Base-by-base conservation (phyloP, 2,329 filamentous ascomycete species). In the Penicillium brevicompactum region DNA sequence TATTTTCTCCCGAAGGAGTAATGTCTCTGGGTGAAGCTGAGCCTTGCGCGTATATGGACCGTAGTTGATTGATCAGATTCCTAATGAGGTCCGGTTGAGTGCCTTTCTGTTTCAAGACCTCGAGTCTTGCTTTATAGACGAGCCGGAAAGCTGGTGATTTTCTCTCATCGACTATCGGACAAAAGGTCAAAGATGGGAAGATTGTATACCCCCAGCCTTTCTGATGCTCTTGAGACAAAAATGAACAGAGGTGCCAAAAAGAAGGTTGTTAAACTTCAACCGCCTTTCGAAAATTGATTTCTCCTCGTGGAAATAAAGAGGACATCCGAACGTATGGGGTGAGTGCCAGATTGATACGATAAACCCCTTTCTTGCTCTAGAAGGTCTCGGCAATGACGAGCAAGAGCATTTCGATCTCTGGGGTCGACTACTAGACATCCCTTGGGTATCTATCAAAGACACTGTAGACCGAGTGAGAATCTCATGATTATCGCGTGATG, bases 201-300 rank as follows among this genome's bases (percentile, higher is more conserved):
- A 46, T 46, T 46, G 43, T 30, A n/a, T 46, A 46, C 10, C 43
- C 43, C 43, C 43, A 30, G 21, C 43, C 22, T 30, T 21, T 46
- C 43, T 46, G 43, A 46, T 46, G 22, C 43, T 46, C 21, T 46
- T 46, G 8, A 46, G 18, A 46, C 43, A 46, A 46, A 46, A 46
- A 14, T 30, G 43, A 46, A 46, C 16, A 21, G 43, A 46, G 18
- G 21, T 46, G 43, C 43, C 22, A 14, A 46, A 46, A 3, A 46
- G 14, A 16, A 1, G 22, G 43, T 24, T 46, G 7, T 14, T 27
- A 27, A 31, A 46, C 14, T 46, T 46, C 22, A 46, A 14, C 30
- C 22, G 22, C 13, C 11, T 46, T 21, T 46, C 22, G 16, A 46
- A 46, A 30, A 46, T 30, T 9, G 43, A 46, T 24, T 46, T 46